phyloP scores from a whole-genome alignment of 2,329 filamentous ascomycete species.

The Colletotrichum shisoi region DNA sequence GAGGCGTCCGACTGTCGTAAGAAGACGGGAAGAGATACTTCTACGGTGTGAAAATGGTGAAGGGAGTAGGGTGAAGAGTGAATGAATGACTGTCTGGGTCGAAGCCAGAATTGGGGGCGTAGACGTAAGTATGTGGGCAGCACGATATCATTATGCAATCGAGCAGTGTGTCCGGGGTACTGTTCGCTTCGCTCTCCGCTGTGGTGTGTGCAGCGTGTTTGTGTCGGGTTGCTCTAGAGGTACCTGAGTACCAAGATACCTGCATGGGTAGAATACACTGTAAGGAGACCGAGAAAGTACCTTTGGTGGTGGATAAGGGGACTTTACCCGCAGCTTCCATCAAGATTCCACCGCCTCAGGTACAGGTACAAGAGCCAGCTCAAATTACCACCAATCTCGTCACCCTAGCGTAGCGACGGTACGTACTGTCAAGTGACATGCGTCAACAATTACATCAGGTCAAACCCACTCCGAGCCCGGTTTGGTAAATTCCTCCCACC shows the following conservation, averaged over 20 bases:
- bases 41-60: not conserved
- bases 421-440: constrained; percentile 2
- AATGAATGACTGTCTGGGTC: constrained; percentile 11
- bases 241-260: not conserved
- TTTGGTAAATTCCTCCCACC: constrained; percentile 7
- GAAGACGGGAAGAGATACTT: not conserved
- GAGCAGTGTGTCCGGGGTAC: constrained; percentile 1
- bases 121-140: constrained; percentile 11
- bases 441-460: constrained; percentile 12
- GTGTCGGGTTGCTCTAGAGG: constrained; percentile 3
- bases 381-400: not conserved
- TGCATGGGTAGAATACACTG: too few relatives aligned
- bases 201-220: not conserved
- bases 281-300: not conserved
- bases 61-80: not conserved
- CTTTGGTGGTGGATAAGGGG: constrained; percentile 6
- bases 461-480: constrained; percentile 12
- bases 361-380: constrained; percentile 9
- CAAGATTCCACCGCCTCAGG: constrained; percentile 24
- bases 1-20: not conserved
- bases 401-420: not conserved
- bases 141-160: constrained; percentile 28
- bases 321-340: constrained; percentile 30
- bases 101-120: constrained; percentile 7
- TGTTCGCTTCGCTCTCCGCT: not conserved